phyloP scores from a whole-genome alignment of 306 rosid genomes.

The Dalbergia oliveri region DNA sequence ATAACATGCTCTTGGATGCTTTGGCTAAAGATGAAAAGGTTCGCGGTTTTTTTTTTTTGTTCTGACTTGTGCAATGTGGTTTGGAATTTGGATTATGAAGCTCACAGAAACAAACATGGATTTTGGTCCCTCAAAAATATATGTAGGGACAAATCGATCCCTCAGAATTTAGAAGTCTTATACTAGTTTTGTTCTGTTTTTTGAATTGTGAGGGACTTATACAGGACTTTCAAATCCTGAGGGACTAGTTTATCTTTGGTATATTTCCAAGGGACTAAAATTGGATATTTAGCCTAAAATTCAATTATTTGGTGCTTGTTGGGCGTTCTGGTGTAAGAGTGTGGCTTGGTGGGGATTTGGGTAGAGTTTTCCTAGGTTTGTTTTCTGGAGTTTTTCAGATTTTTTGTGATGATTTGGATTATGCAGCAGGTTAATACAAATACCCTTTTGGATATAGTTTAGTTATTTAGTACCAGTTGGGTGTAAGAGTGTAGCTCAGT shows the following conservation, averaged over 20 bases:
- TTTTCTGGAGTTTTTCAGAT: background rate
- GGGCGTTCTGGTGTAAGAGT: background rate
- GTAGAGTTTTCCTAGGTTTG: background rate
- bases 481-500: background rate
- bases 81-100: background rate
- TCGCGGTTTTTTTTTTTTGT: background rate
- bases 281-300: background rate
- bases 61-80: background rate
- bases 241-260: too few species aligned
- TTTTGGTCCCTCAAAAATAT: background rate
- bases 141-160: too few species aligned
- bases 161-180: too few species aligned
- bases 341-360: background rate
- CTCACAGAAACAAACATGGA: background rate
- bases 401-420: background rate
- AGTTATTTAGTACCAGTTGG: background rate
- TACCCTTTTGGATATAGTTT: constrained; percentile 22
- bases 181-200: too few species aligned
- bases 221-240: too few species aligned
- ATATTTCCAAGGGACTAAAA: too few species aligned
- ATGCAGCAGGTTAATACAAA: background rate
- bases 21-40: constrained; percentile 83
- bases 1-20: constrained; percentile 88
- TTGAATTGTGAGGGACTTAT: too few species aligned
- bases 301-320: background rate